A percentile compares a stretch with the other conserved stretches of the same genome.
Conservation (phyloP, 2,329 filamentous ascomycete genomes). For the Xylariaceae sp. region DNA sequence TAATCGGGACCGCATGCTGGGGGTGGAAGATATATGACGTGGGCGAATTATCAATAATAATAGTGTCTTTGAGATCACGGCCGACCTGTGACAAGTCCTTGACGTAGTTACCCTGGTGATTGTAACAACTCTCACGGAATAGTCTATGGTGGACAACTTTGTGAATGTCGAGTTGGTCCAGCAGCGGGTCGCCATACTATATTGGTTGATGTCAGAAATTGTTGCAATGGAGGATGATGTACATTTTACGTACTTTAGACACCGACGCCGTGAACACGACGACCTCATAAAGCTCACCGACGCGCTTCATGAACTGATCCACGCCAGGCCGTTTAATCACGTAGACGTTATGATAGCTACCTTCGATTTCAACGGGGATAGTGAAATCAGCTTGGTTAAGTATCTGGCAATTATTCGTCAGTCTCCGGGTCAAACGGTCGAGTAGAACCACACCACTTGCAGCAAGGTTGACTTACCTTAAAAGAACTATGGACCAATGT, state of each 20-base stretch:
- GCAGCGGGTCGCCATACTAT: conserved; percentile 89
- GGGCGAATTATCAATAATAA: conserved; percentile 99
- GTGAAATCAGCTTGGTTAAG: conserved; percentile 98
- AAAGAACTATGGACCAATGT: conserved; percentile 98
- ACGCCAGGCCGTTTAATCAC: conserved; percentile 99
- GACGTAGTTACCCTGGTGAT: conserved; percentile 98
- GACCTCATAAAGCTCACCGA: conserved; percentile 95
- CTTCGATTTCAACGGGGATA: conserved; percentile 97
- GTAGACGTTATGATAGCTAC: conserved; percentile 98
- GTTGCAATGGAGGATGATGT: not conserved
- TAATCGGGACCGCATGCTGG: conserved; percentile 97
- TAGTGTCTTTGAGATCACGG: conserved; percentile 91
- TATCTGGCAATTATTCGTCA: conserved; percentile 53
- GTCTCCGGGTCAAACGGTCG: not conserved
- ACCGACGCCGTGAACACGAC: conserved; percentile 98
- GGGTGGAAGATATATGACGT: conserved; percentile 99
- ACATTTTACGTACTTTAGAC: conserved; percentile 67
- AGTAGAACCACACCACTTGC: not conserved
- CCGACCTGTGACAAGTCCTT: conserved; percentile 98
- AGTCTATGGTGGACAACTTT: conserved; percentile 91
- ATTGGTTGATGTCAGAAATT: conserved; percentile 21
- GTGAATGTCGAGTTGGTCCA: conserved; percentile 97
- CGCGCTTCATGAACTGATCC: conserved; percentile 97
- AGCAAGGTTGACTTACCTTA: conserved; percentile 59
- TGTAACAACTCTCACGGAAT: conserved; percentile 98